These are phyloP conservation scores for Orychophragmus violaceus DNA, from an alignment of 345 rosid genomes.

Conservation along the genomic window DNA sequence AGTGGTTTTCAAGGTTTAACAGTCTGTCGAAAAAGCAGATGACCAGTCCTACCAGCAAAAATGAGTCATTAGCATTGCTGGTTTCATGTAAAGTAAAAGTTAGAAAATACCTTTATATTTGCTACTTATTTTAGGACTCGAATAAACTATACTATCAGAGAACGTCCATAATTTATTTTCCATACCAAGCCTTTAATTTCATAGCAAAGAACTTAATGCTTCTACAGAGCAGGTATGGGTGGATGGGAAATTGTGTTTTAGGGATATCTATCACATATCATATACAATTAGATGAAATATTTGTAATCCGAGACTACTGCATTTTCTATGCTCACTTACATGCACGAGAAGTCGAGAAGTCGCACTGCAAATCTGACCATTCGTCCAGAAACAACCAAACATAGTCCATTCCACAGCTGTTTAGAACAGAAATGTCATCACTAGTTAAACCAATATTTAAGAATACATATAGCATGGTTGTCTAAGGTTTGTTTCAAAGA, in stretches of 20 bases:
- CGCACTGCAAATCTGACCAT: conserved; percentile 98
- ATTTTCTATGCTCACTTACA: conserved; percentile 44
- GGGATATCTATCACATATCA: background rate
- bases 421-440: conserved; percentile 2
- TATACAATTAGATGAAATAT: background rate
- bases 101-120: background rate
- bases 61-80: background rate
- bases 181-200: background rate
- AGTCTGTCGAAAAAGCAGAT: background rate
- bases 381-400: conserved; percentile 95
- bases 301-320: background rate
- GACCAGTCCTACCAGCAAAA: background rate
- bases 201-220: background rate
- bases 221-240: background rate
- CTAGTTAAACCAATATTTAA: background rate
- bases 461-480: background rate
- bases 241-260: background rate
- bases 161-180: background rate
- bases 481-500: conserved; percentile 7
- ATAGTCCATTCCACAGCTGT: conserved; percentile 86
- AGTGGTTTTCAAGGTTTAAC: background rate
- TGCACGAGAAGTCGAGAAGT: conserved; percentile 93
- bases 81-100: background rate
- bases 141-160: background rate
- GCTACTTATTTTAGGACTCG: background rate